Evolutionary conservation across 2,329 filamentous ascomycete genomes (phyloP), one percentile per base, ranked within the genome.

Genomic region (Fusarium setosum): DNA sequence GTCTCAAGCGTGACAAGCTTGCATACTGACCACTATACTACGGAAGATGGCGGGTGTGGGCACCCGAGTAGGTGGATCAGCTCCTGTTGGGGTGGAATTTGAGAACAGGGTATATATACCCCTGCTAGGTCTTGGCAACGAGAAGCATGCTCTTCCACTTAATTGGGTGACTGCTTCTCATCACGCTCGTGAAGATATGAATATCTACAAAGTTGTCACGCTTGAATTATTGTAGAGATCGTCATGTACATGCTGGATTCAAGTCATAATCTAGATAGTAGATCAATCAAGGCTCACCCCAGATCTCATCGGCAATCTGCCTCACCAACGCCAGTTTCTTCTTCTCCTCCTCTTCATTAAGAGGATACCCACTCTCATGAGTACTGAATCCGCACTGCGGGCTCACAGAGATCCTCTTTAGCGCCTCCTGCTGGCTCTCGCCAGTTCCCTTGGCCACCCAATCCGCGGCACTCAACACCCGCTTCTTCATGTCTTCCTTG

Each of bases 321-420:
- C 91, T 85, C 17, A 94, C 90, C 51, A 94, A 79, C 67, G 85
- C 81, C 71, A 94, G 78, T 81, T 94, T 94, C 76, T 85, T 87
- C 79, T 87, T 87, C 88, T 94, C 90, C 63, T 92, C 90, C 42
- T 92, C 86, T 63, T 87, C 81, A 20, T 83, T 85, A 53, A 94
- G 81, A 13, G 87, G 84, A 73, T 94, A 93, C 0, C 91, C 92
- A 70, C 86, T 88, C 68, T 90, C 88, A 74, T 94, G 91, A 32
- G 88, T 92, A 32, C 90, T 92, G 76, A 92, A 92, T 6, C 89
- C 90, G 74, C 90, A 92, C 79, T 93, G 90, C 0, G 91, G 90
- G 73, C 88, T 91, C 17, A 92, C 84, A 54, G 84, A 84, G 45
- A 94, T 80, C 68, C 89, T 86, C 77, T 90, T 84, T 12, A 94